phyloP scores from a whole-genome alignment of 1,139 yeast genomes.

The Pneumocystis jirovecii region DNA sequence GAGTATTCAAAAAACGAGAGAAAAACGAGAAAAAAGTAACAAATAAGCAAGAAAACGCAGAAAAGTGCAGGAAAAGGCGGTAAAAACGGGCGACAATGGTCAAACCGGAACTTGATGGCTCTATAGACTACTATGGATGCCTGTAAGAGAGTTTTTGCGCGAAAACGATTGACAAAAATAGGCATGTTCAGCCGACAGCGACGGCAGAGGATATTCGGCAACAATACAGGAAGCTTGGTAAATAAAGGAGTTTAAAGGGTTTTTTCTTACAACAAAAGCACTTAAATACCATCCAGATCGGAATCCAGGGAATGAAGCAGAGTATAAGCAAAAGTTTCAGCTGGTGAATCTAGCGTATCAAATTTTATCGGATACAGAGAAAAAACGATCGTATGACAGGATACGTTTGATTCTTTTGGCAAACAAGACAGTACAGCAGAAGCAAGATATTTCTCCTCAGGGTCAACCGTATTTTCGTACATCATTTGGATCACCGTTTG shows the following conservation, averaged over 20 bases:
- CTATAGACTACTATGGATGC: not conserved
- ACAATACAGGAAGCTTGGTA: not conserved
- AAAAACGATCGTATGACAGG: slow-evolving; percentile 9
- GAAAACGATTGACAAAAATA: not conserved
- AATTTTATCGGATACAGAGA: slow-evolving; percentile 6
- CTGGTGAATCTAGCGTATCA: slow-evolving; percentile 10
- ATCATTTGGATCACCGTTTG: not conserved
- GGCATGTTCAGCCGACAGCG: not conserved
- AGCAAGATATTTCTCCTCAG: not conserved
- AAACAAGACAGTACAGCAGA: not conserved
- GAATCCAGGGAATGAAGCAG: slow-evolving; percentile 10
- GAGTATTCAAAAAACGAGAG: not conserved
- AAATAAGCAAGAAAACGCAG: not conserved
- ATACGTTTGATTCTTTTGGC: slow-evolving; percentile 1
- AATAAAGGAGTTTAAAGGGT: not conserved
- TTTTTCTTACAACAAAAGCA: not conserved
- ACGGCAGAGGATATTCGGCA: not conserved
- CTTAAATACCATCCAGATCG: slow-evolving; percentile 11
- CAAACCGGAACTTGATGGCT: not conserved
- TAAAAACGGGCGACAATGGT: not conserved
- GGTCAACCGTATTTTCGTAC: not conserved
- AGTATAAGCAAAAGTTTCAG: slow-evolving; percentile 9
- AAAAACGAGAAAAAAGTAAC: not conserved
- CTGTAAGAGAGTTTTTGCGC: not conserved
- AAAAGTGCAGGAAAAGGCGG: not conserved